Evolutionary conservation across 257 asterid species (phyloP).

Genomic region (Jaltomata sinuosa): DNA sequence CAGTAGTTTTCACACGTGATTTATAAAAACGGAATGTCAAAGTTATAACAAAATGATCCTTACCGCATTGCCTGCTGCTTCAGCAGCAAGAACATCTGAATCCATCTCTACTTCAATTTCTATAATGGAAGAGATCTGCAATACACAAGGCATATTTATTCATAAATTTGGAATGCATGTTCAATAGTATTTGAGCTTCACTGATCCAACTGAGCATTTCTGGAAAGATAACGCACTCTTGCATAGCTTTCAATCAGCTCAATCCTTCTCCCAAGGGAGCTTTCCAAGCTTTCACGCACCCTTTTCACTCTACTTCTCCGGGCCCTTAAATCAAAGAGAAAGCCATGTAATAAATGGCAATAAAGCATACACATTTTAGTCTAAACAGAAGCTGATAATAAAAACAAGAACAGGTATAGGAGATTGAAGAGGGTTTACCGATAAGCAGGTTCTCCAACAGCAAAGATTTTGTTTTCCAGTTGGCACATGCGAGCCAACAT

Average conservation of each 20-base stretch:
- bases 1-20: not conserved
- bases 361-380: not conserved
- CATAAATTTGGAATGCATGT: not conserved
- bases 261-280: slow-evolving; percentile 69
- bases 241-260: slow-evolving; percentile 95
- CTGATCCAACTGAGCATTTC: not conserved
- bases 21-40: not conserved
- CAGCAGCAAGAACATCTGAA: slow-evolving; percentile 88
- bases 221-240: slow-evolving; percentile 40
- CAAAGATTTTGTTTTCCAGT: slow-evolving; percentile 82
- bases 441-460: slow-evolving; percentile 93
- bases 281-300: slow-evolving; percentile 75
- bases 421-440: slow-evolving; percentile 33
- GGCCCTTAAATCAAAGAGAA: slow-evolving; percentile 37
- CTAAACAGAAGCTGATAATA: not conserved
- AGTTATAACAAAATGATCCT: not conserved
- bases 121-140: slow-evolving; percentile 89
- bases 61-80: slow-evolving; percentile 67
- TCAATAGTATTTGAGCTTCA: not conserved
- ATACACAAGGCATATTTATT: slow-evolving; percentile 6
- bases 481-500: slow-evolving; percentile 97
- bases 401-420: not conserved
- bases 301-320: slow-evolving; percentile 66
- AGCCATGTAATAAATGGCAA: not conserved
- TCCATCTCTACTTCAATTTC: slow-evolving; percentile 96